Evolutionary conservation across 2,329 filamentous ascomycete species (phyloP), one percentile per base, ranked within the genome.

Genomic region (Tolypocladium tropicale): DNA sequence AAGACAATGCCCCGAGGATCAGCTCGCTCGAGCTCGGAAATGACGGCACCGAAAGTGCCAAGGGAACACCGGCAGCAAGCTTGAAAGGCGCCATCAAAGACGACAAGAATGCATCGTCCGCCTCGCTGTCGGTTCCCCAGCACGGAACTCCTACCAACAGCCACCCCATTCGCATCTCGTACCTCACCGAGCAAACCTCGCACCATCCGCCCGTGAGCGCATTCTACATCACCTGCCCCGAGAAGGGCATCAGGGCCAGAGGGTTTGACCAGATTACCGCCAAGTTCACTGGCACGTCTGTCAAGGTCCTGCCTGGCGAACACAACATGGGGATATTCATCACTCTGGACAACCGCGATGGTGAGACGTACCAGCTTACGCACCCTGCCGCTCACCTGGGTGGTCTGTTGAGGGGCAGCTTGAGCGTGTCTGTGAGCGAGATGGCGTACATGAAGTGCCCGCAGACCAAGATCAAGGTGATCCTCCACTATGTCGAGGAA

Each of bases 291-390:
- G 94, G 94, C 56, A 96, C 94, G 21, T 93, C 89, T 64, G 82
- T 99, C 71, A 90, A 91, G 68, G 93, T 99, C 39, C 85, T 87
- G 25, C 90, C 94, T 0, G 94, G 94, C 60, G 86, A 92, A 68
- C 90, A 95, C 75, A 99, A 99, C 71, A 78, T 95, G 62, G 94
- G 94, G 61, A 97, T 99, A 64, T 99, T 96, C 74, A 86, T 99
- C 70, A 92, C 84, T 11, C 75, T 97, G 30, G 84, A 90, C 65
- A 86, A 85, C 60, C 81, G 89, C 54, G 84, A 87, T 63, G 82
- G 93, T 67, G 94, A 99, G 74, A 89, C 92, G 59, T 99, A 99
- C 71, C 91, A 95, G 68, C 82, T 99, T 59, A 96, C 89, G 6
- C 94, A 99, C 72, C 94, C 94, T 4, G 85, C 89, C n/a, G 94